Conservation (phyloP, 2,329 filamentous ascomycete genomes). For the Fusarium keratoplasticum region DNA sequence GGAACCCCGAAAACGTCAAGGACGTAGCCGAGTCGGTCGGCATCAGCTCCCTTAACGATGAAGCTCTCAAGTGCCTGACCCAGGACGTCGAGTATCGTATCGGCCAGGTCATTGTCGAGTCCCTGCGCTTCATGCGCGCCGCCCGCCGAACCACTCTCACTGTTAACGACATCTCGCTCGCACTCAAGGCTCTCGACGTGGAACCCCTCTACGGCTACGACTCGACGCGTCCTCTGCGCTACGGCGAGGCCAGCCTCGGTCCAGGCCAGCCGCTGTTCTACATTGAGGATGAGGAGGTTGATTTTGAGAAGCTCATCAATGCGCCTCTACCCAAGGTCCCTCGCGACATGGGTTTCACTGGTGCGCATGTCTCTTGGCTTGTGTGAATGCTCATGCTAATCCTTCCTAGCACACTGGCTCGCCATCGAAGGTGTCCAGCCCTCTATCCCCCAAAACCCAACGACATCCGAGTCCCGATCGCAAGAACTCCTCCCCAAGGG, state of each 20-base stretch:
- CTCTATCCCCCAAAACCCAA: constrained; percentile 95
- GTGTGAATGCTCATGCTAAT: constrained; percentile 19
- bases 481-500: constrained; percentile 92
- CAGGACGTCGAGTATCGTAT: constrained; percentile 97
- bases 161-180: constrained; percentile 89
- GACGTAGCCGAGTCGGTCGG: constrained; percentile 98
- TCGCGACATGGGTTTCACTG: constrained; percentile 90
- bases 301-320: constrained; percentile 99
- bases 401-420: constrained; percentile 85
- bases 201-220: constrained; percentile 98
- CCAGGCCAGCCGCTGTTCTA: constrained; percentile 96
- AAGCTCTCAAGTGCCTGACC: constrained; percentile 86
- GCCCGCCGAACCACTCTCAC: constrained; percentile 86
- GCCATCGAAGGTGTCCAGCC: constrained; percentile 98
- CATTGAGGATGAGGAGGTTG: constrained; percentile 97
- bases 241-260: constrained; percentile 92
- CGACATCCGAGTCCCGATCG: constrained; percentile 82
- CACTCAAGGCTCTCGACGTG: constrained; percentile 86
- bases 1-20: constrained; percentile 95
- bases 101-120: constrained; percentile 92
- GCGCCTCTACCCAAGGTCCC: constrained; percentile 94
- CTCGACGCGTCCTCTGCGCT: constrained; percentile 86
- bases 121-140: constrained; percentile 95
- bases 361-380: constrained; percentile 58
- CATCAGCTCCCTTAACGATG: constrained; percentile 82